phyloP scores from a whole-genome alignment of 148 eudicot genomes.

The Simmondsia chinensis region DNA sequence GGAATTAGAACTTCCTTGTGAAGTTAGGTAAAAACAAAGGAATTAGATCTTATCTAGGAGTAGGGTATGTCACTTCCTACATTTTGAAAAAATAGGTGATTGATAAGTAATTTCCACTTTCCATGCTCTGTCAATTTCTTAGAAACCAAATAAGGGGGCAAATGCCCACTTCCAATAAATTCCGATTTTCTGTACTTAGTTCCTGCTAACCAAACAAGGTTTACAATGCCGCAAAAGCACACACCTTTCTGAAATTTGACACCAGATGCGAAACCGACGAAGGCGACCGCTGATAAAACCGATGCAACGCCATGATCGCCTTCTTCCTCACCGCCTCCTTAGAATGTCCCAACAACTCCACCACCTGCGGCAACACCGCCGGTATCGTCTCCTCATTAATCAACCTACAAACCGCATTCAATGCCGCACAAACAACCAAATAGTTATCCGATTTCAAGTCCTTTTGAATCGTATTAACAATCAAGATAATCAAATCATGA shows the following conservation, averaged over 20 bases:
- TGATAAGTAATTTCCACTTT: no score
- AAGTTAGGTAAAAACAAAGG: no score
- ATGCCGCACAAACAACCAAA: constrained; percentile 80
- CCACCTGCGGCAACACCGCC: constrained; percentile 85
- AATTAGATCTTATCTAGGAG: no score
- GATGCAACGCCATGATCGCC: constrained; percentile 96
- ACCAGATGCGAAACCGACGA: constrained; percentile 68
- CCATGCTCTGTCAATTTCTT: no score
- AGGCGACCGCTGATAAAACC: constrained; percentile 77
- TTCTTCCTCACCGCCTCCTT: constrained; percentile 95
- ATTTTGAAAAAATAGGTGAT: no score
- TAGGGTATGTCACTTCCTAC: no score
- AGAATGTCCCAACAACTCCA: constrained; percentile 66
- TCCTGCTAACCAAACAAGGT: not conserved
- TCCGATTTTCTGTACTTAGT: no score
- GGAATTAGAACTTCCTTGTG: no score
- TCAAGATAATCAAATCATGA: constrained; percentile 84
- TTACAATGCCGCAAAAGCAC: not conserved
- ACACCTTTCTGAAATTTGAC: constrained; percentile 80
- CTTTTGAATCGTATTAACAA: constrained; percentile 97
- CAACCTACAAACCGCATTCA: constrained; percentile 83
- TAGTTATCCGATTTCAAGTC: constrained; percentile 89
- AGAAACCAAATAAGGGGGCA: no score
- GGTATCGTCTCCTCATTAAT: constrained; percentile 98
- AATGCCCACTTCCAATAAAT: no score